These are phyloP conservation scores for Fusarium sp. DNA, from an alignment of 2,329 filamentous ascomycete genomes.

Conservation along the genomic window DNA sequence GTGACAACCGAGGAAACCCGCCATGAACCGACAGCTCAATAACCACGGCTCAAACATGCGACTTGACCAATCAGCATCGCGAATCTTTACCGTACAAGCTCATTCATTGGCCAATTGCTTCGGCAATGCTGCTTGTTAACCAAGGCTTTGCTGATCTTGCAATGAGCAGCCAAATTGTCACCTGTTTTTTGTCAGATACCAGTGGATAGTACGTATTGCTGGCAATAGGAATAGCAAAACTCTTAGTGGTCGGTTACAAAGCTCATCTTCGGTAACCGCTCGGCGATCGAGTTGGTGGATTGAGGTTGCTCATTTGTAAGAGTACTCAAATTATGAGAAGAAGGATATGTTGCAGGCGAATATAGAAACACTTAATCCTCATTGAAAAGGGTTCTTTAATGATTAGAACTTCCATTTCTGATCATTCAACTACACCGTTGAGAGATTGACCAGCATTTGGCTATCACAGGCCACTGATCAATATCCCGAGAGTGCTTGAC, in stretches of 20 bases:
- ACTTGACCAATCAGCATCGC: conserved; percentile 28
- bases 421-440: background rate
- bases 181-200: conserved; percentile 19
- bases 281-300: conserved; percentile 36
- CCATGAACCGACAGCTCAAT: conserved; percentile 39
- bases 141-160: conserved; percentile 43
- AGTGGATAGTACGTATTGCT: background rate
- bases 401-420: too few relatives aligned
- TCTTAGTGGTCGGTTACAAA: conserved; percentile 24
- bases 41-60: conserved; percentile 31
- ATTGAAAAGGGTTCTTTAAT: background rate
- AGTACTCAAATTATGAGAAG: background rate
- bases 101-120: conserved; percentile 51
- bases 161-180: conserved; percentile 5
- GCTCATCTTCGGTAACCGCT: conserved; percentile 34
- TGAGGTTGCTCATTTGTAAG: background rate
- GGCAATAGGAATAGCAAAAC: conserved; percentile 3
- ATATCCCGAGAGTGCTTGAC: conserved; percentile 8
- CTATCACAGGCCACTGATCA: conserved; percentile 27
- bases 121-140: conserved; percentile 48
- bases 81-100: conserved; percentile 31
- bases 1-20: conserved; percentile 55
- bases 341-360: background rate
- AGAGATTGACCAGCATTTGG: background rate
- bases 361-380: background rate